phyloP scores from a whole-genome alignment of 768 basidiomycete genomes.

The Rickenella mellea region DNA sequence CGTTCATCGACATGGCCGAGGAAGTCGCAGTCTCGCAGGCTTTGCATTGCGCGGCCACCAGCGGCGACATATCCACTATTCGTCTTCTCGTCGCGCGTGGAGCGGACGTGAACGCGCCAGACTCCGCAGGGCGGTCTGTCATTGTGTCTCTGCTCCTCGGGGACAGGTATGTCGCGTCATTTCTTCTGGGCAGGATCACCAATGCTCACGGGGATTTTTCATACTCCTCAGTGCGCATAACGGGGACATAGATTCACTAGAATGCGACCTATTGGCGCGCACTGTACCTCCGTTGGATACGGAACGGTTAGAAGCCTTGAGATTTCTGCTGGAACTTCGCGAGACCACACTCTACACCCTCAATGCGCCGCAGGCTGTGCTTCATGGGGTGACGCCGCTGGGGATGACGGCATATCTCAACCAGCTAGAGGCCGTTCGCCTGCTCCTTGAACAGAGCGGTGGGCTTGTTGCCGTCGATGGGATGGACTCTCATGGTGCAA shows the following conservation, averaged over 20 bases:
- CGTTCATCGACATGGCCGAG: no score
- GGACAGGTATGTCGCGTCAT: slow-evolving; percentile 39
- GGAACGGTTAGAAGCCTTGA: slow-evolving; percentile 45
- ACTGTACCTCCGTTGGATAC: neutral
- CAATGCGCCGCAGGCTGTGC: slow-evolving; percentile 58
- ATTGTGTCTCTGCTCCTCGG: slow-evolving; percentile 58
- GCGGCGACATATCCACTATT: slow-evolving; percentile 46
- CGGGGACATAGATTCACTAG: neutral
- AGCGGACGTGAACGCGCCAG: slow-evolving; percentile 61
- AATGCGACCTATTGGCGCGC: neutral
- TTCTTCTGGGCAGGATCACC: slow-evolving; percentile 40
- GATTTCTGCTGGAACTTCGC: slow-evolving; percentile 42
- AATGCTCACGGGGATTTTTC: neutral
- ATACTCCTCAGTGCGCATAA: neutral
- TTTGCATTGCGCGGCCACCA: slow-evolving; percentile 34
- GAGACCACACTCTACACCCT: slow-evolving; percentile 59
- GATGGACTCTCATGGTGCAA: slow-evolving; percentile 66
- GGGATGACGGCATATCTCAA: slow-evolving; percentile 77
- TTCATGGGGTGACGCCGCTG: slow-evolving; percentile 68
- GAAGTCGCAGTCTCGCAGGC: no score
- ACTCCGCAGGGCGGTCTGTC: slow-evolving; percentile 49
- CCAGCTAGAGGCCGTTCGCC: slow-evolving; percentile 44
- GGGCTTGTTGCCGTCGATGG: slow-evolving; percentile 64
- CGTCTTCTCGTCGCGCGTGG: slow-evolving; percentile 43
- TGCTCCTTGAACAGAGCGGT: slow-evolving; percentile 54